Conservation (phyloP, 306 rosid genomes). For the Quercus bicolor region DNA sequence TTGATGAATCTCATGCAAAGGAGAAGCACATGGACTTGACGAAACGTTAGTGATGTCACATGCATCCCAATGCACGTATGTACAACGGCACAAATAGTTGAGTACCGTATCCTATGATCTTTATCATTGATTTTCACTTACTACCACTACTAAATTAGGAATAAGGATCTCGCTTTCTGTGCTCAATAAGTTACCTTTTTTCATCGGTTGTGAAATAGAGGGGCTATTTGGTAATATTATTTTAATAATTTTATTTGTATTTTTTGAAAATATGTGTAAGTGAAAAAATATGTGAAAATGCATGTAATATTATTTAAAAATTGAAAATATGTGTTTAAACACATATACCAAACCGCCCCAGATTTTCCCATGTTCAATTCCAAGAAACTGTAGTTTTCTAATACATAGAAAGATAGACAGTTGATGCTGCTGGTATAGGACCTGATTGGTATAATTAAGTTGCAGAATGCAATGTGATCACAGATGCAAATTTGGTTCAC, state of each 20-base stretch:
- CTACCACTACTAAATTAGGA: too few relatives aligned
- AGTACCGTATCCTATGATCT: too few relatives aligned
- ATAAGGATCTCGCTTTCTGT: too few relatives aligned
- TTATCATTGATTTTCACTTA: too few relatives aligned
- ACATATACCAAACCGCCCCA: rapidly evolving
- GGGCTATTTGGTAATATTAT: rapidly evolving
- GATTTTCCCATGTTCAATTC: too few relatives aligned
- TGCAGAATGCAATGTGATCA: background rate
- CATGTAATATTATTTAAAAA: too few relatives aligned
- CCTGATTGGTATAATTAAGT: too few relatives aligned
- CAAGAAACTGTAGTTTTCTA: background rate
- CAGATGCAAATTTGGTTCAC: background rate
- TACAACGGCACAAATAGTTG: too few relatives aligned
- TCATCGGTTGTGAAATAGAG: too few relatives aligned
- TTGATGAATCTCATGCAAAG: slow-evolving; percentile 23
- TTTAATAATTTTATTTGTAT: rapidly evolving
- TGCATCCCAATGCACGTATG: too few relatives aligned
- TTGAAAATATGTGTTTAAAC: rapidly evolving
- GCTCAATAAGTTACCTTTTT: too few relatives aligned
- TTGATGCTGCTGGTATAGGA: background rate
- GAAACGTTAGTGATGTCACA: too few relatives aligned
- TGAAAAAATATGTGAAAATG: rapidly evolving
- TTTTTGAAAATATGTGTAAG: rapidly evolving
- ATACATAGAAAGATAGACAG: background rate
- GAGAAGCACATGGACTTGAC: slow-evolving; percentile 7